phyloP scores from a whole-genome alignment of 106 monocot species.

The Triglochin maritima region DNA sequence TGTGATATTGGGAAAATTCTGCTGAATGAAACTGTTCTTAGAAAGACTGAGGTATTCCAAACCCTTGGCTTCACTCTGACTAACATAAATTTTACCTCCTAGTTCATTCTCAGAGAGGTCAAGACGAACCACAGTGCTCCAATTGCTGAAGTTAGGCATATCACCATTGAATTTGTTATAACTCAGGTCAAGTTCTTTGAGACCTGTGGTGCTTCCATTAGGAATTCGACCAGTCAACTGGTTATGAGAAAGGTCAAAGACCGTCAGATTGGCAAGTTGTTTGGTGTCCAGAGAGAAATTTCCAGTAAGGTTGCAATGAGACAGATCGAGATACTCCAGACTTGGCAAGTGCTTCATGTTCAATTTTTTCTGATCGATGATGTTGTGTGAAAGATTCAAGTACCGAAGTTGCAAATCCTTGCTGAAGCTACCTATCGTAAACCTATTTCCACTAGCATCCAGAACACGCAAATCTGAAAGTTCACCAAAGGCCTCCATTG shows the following conservation, averaged over 20 bases:
- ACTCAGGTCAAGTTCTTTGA: background rate
- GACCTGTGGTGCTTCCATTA: background rate
- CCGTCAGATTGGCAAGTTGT: conserved; percentile 26
- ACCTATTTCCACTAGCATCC: conserved; percentile 36
- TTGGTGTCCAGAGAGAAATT: conserved; percentile 33
- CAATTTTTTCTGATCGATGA: conserved; percentile 36
- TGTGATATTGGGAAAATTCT: background rate
- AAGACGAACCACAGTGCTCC: background rate
- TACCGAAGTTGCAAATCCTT: conserved; percentile 23
- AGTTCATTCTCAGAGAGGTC: background rate
- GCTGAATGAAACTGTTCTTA: no score
- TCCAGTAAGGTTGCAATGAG: conserved; percentile 34
- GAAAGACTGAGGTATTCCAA: no score
- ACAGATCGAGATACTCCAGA: conserved; percentile 59
- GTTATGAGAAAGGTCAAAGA: conserved; percentile 57
- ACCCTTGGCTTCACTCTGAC: no score
- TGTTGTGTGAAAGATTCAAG: conserved; percentile 64
- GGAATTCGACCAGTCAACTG: conserved; percentile 47
- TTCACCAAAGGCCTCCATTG: conserved; percentile 19
- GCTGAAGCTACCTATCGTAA: conserved; percentile 32
- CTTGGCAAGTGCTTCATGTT: conserved; percentile 9
- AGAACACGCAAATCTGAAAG: conserved; percentile 23
- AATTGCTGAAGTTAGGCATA: background rate
- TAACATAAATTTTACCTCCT: background rate
- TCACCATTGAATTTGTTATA: background rate